Percentiles rank a stretch among this genome's conserved stretches.
These are phyloP conservation scores for Parachaetomium inaequale DNA, from an alignment of 495 filamentous ascomycete genomes.

Conservation along the genomic window DNA sequence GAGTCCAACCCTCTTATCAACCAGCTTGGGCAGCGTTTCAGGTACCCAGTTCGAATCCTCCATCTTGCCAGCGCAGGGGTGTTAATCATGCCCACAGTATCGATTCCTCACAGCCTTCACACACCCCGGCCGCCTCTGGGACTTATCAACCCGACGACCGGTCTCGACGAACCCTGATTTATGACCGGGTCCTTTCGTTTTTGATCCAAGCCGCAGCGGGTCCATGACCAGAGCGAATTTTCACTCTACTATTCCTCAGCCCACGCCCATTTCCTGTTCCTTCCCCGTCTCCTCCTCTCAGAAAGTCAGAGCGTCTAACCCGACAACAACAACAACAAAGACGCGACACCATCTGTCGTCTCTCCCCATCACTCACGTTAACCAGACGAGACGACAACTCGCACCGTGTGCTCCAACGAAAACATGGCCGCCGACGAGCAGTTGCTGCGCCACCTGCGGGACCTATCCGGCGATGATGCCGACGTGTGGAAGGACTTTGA, in stretches of 20 bases:
- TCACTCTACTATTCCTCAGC: background rate
- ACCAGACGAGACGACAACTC: background rate
- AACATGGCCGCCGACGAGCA: slow-evolving; percentile 12
- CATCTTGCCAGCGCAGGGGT: background rate
- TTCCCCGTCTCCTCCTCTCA: background rate
- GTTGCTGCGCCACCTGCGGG: slow-evolving; percentile 14
- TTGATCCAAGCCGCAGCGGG: background rate
- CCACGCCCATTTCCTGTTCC: background rate
- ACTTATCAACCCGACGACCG: background rate
- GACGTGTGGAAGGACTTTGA: slow-evolving; percentile 22
- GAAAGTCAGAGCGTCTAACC: background rate
- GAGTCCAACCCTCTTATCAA: background rate
- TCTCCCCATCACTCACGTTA: background rate
- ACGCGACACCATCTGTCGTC: background rate
- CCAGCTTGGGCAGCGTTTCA: background rate
- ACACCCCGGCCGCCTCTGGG: background rate
- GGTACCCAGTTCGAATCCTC: background rate
- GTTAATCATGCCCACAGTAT: background rate
- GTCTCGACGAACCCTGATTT: background rate
- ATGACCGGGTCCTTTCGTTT: background rate
- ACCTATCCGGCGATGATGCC: slow-evolving; percentile 11
- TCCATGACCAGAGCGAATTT: background rate
- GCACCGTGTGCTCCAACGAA: background rate
- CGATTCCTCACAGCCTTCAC: background rate
- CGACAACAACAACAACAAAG: background rate